Percentiles rank a stretch among this genome's conserved stretches.
Conservation (phyloP, 345 rosid species). For the Hibiscus mutabilis region DNA sequence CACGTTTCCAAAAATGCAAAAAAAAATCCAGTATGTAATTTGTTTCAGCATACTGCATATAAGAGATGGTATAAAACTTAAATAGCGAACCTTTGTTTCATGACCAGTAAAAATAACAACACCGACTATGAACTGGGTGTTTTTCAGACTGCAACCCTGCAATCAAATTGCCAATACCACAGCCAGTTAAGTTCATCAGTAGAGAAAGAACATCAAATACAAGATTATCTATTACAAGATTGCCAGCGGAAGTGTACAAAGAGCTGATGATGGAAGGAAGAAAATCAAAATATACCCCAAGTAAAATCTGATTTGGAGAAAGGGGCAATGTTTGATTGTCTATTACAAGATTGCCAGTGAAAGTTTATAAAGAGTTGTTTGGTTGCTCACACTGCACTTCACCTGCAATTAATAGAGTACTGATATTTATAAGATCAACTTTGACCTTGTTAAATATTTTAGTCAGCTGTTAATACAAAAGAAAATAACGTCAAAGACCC, state of each 20-base stretch:
- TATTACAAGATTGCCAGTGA: conserved; percentile 88
- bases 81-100: conserved; percentile 79
- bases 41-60: neutral
- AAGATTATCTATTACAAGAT: neutral
- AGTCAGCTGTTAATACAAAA: too few species aligned
- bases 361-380: conserved; percentile 94
- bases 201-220: too few species aligned
- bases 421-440: too few species aligned
- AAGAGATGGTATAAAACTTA: neutral
- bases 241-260: neutral
- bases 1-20: too few species aligned
- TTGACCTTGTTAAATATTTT: too few species aligned
- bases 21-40: too few species aligned
- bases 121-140: conserved; percentile 84
- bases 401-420: conserved; percentile 48
- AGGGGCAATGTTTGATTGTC: conserved; percentile 89
- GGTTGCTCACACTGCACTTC: conserved; percentile 99
- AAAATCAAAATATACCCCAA: conserved; percentile 56
- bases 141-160: conserved; percentile 99
- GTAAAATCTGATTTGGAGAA: conserved; percentile 85
- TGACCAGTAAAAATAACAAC: conserved; percentile 92
- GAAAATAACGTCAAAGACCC: too few species aligned
- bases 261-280: conserved; percentile 5
- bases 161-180: conserved; percentile 12
- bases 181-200: conserved; percentile 7